A percentile compares a stretch with the other conserved stretches of the same genome.
Conservation (phyloP, 176 grass and related monocot species). For the Lolium multiflorum region DNA sequence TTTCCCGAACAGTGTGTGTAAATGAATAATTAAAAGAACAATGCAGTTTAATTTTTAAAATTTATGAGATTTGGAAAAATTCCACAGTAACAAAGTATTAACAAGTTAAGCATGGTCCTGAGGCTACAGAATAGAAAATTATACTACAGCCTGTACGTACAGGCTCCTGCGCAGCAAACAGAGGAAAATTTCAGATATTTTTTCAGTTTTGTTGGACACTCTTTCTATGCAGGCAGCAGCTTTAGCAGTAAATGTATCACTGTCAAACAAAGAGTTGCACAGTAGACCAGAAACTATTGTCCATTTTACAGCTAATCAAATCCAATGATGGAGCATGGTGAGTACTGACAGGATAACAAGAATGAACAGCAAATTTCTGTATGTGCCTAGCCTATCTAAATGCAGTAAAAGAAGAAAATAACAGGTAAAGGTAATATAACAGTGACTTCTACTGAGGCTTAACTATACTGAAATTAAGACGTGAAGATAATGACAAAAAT, state of each 20-base stretch:
- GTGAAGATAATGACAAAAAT: not conserved
- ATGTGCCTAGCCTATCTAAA: not conserved
- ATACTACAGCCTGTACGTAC: not conserved
- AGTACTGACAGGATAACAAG: not conserved
- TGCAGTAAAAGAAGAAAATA: slow-evolving; percentile 4
- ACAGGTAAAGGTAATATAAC: not conserved
- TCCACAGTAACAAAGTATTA: not conserved
- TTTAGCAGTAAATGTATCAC: not conserved
- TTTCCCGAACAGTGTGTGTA: not conserved
- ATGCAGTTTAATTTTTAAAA: too few relatives aligned
- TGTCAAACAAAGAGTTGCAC: not conserved
- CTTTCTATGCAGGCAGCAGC: not conserved
- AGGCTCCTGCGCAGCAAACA: not conserved
- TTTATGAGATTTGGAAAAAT: not conserved
- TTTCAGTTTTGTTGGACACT: not conserved
- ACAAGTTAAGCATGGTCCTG: not conserved
- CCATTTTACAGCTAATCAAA: slow-evolving; percentile 8
- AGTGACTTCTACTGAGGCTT: not conserved
- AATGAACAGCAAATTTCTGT: slow-evolving; percentile 25
- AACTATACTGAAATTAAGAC: slow-evolving; percentile 6
- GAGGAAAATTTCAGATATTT: not conserved
- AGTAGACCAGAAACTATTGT: not conserved
- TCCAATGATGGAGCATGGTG: not conserved
- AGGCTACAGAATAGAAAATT: not conserved
- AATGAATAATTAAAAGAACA: not conserved